Percentiles rank a stretch among this genome's conserved stretches.
Evolutionary conservation across 345 rosid genomes (phyloP).

Genomic region (Salix exigua): DNA sequence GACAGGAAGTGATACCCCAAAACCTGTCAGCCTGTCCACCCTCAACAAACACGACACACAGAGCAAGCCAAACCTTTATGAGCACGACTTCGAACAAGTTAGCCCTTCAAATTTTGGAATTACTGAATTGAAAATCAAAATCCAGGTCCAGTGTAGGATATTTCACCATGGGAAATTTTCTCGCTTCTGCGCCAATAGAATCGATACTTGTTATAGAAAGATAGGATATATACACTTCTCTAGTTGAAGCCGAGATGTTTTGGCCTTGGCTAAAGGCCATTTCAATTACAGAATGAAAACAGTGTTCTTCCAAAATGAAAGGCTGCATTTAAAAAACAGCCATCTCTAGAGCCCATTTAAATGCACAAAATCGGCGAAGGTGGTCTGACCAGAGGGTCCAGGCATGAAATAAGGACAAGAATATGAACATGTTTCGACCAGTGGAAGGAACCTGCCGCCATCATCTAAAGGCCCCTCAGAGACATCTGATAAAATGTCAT

Average conservation of each 20-base stretch:
- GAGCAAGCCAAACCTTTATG: too few species aligned
- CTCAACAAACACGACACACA: too few species aligned
- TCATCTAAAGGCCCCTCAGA: neutral
- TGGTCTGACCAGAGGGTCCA: neutral
- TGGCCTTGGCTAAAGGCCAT: neutral
- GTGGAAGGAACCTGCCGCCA: neutral
- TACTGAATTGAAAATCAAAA: too few species aligned
- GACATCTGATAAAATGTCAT: slow-evolving; percentile 30
- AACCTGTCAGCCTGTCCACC: too few species aligned
- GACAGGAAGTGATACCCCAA: too few species aligned
- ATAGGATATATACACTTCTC: neutral
- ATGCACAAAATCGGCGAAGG: neutral
- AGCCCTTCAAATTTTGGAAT: too few species aligned
- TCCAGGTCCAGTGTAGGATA: too few species aligned
- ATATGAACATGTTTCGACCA: neutral
- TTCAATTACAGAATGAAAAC: neutral
- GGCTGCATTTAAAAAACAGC: slow-evolving; percentile 4
- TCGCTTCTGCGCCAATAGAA: neutral
- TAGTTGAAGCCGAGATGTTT: slow-evolving; percentile 5
- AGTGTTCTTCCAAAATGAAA: slow-evolving; percentile 5
- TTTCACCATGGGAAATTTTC: neutral
- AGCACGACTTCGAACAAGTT: too few species aligned
- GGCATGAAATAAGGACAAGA: neutral
- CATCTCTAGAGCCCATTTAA: slow-evolving; percentile 2
- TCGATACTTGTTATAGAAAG: neutral